Percentiles rank a stretch among this genome's conserved stretches.
These are phyloP conservation scores for Alternaria sp. DNA, from an alignment of 2,329 filamentous ascomycete species.

Conservation along the genomic window DNA sequence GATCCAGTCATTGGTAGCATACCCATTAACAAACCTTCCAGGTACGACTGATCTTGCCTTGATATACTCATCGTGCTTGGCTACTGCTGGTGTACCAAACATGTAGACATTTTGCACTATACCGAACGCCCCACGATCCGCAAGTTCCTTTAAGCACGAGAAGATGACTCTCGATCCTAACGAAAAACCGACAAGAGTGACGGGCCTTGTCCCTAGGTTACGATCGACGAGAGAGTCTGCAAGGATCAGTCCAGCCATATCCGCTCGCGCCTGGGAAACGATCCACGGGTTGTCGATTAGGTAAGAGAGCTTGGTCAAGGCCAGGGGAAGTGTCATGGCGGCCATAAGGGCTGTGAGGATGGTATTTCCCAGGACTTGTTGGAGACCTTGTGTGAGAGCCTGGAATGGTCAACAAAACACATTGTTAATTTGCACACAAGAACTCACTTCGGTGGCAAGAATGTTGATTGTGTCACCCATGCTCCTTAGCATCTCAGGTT, in stretches of 20 bases:
- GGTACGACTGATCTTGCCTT: slow-evolving; percentile 82
- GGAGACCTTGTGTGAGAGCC: slow-evolving; percentile 94
- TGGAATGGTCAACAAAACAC: slow-evolving; percentile 50
- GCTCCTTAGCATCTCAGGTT: slow-evolving; percentile 95
- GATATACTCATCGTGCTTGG: slow-evolving; percentile 88
- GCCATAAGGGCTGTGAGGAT: slow-evolving; percentile 91
- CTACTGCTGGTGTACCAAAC: slow-evolving; percentile 90
- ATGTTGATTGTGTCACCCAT: slow-evolving; percentile 99
- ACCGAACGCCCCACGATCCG: slow-evolving; percentile 82
- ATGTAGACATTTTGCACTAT: slow-evolving; percentile 94
- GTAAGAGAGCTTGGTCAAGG: slow-evolving; percentile 92
- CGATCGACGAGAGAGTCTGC: slow-evolving; percentile 93
- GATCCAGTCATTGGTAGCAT: slow-evolving; percentile 96
- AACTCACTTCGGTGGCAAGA: slow-evolving; percentile 86
- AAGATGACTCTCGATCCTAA: slow-evolving; percentile 92
- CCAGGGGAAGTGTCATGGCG: slow-evolving; percentile 87
- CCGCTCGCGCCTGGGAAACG: slow-evolving; percentile 91
- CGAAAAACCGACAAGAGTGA: slow-evolving; percentile 95
- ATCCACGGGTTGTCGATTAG: slow-evolving; percentile 99
- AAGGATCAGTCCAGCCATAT: slow-evolving; percentile 86
- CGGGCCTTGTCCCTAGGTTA: slow-evolving; percentile 87
- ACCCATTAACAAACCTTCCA: slow-evolving; percentile 94
- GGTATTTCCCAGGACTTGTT: slow-evolving; percentile 92
- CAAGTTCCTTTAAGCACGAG: slow-evolving; percentile 85
- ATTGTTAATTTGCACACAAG: slow-evolving; percentile 31